Evolutionary conservation across 768 basidiomycete genomes (phyloP).

Genomic region (Boletus speciosus): DNA sequence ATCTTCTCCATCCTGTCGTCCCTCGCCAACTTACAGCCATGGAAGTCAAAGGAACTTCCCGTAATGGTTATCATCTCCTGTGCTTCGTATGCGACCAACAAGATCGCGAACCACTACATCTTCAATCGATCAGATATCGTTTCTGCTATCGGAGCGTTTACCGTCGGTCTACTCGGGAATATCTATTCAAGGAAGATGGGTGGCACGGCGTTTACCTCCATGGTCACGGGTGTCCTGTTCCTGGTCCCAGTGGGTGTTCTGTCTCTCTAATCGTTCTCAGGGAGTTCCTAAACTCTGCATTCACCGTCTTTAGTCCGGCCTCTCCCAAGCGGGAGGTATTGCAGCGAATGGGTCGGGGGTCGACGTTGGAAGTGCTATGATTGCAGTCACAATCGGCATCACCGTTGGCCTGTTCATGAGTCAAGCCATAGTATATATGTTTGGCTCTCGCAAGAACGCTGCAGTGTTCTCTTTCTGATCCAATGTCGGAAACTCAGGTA

Average conservation of each 20-base stretch:
- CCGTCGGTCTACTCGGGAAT: constrained; percentile 75
- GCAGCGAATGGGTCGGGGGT: constrained; percentile 78
- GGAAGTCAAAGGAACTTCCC: constrained; percentile 63
- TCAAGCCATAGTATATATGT: constrained; percentile 82
- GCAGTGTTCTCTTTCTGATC: constrained; percentile 78
- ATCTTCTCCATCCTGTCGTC: constrained; percentile 69
- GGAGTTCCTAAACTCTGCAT: background rate
- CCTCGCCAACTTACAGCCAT: constrained; percentile 74
- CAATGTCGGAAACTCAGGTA: background rate
- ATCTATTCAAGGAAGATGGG: constrained; percentile 78
- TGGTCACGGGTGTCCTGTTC: constrained; percentile 88
- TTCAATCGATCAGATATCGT: constrained; percentile 82
- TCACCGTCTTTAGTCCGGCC: constrained; percentile 54
- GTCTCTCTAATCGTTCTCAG: background rate
- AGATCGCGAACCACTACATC: constrained; percentile 79
- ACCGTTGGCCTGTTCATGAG: constrained; percentile 89
- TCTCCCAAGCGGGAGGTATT: constrained; percentile 84
- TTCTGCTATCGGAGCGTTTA: constrained; percentile 82
- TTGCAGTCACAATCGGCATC: constrained; percentile 86
- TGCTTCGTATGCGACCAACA: constrained; percentile 73
- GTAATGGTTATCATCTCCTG: constrained; percentile 88
- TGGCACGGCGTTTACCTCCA: constrained; percentile 85
- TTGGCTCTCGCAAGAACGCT: constrained; percentile 78
- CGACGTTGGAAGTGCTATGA: constrained; percentile 84
- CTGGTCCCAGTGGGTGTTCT: constrained; percentile 69